These are phyloP conservation scores for Aureobasidium sp. DNA, from an alignment of 2,329 filamentous ascomycete genomes.

Conservation along the genomic window DNA sequence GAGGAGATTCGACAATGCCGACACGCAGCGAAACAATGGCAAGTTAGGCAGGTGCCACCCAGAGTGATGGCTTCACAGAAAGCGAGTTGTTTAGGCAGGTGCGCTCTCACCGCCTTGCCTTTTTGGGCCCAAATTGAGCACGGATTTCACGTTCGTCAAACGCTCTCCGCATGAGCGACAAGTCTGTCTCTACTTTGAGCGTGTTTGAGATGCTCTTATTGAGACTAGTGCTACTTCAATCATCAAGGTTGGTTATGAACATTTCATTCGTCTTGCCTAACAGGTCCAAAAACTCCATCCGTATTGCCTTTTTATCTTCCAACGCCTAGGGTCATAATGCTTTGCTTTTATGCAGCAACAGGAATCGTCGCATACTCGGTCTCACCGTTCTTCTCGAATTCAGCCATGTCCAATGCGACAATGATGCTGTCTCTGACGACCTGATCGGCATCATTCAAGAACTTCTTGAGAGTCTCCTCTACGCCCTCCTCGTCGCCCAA, in stretches of 20 bases:
- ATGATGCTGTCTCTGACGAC: conserved; percentile 93
- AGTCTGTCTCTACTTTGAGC: not conserved
- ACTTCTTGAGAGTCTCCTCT: conserved; percentile 73
- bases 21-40: not conserved
- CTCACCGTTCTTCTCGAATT: conserved; percentile 85
- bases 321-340: not conserved
- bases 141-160: not conserved
- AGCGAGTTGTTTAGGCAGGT: conserved; percentile 12
- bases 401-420: conserved; percentile 95
- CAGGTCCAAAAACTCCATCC: conserved; percentile 12
- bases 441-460: conserved; percentile 82
- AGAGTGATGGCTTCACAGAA: not conserved
- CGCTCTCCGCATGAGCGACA: not conserved
- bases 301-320: not conserved
- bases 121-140: conserved; percentile 1
- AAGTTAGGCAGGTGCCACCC: not conserved
- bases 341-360: conserved; percentile 36
- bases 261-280: conserved; percentile 6
- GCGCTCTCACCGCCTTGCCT: conserved; percentile 1
- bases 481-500: conserved; percentile 91
- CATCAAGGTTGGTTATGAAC: not conserved
- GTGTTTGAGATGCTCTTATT: not conserved
- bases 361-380: conserved; percentile 89
- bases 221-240: not conserved
- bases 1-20: not conserved